Percentiles rank a stretch among this genome's conserved stretches.
Conservation (phyloP, 1,284 basidiomycete genomes). For the Leccinum huronense region DNA sequence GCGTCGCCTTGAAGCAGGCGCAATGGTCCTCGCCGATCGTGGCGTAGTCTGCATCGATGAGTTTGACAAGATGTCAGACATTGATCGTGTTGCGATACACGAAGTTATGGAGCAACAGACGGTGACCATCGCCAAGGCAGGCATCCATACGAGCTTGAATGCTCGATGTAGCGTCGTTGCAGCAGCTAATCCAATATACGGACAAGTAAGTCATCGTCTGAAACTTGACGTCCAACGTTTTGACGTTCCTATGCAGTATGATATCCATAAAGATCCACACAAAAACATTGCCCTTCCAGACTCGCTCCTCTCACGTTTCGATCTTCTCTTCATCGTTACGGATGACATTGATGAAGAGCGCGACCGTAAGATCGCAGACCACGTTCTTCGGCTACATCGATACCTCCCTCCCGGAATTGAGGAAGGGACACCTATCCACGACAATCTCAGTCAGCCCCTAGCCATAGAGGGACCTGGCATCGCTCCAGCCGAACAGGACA, state of each 20-base stretch:
- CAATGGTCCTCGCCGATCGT: conserved; percentile 99
- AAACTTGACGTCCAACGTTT: background rate
- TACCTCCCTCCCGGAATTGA: conserved; percentile 96
- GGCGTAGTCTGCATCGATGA: conserved; percentile 99
- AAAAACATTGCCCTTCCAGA: conserved; percentile 98
- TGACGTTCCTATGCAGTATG: conserved; percentile 67
- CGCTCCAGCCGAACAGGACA: conserved; percentile 52
- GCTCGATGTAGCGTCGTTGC: conserved; percentile 98
- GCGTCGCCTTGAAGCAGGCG: conserved; percentile 93
- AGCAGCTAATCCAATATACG: conserved; percentile 98
- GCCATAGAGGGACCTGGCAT: conserved; percentile 75
- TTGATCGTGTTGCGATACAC: conserved; percentile 99
- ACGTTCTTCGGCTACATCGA: conserved; percentile 96
- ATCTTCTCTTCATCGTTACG: conserved; percentile 96
- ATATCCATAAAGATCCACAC: conserved; percentile 99
- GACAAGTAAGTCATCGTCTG: conserved; percentile 63
- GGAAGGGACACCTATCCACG: conserved; percentile 87
- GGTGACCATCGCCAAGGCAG: conserved; percentile 98
- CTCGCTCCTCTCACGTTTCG: conserved; percentile 98
- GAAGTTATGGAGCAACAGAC: conserved; percentile 99
- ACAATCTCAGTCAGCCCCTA: conserved; percentile 86
- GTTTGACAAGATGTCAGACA: conserved; percentile 99
- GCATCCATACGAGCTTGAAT: conserved; percentile 98
- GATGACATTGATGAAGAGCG: conserved; percentile 96
- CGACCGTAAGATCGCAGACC: conserved; percentile 95